Percentiles rank a stretch among this genome's conserved stretches.
Evolutionary conservation across 108 stramenopile genomes (phyloP).

Genomic region (Nitzschia inconspicua): DNA sequence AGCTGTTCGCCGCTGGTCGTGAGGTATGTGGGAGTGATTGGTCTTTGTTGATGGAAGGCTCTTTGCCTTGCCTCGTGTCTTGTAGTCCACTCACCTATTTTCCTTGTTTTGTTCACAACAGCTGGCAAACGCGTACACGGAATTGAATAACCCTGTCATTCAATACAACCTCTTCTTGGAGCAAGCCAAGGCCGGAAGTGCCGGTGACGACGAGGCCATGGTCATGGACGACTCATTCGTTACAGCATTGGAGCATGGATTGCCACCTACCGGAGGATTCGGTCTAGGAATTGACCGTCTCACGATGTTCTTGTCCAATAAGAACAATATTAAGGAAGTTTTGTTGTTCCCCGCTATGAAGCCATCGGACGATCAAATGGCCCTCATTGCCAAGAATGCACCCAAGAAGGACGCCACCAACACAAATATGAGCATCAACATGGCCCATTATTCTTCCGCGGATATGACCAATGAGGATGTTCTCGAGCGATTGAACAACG

Average conservation of each 20-base stretch:
- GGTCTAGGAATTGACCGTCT: conserved; percentile 98
- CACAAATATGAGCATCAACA: conserved; percentile 18
- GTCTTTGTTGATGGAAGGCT: no score
- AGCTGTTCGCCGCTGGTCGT: conserved; percentile 96
- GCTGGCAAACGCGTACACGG: conserved; percentile 99
- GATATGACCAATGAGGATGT: conserved; percentile 31
- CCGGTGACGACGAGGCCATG: conserved; percentile 99
- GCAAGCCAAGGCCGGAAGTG: conserved; percentile 91
- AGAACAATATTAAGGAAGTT: conserved; percentile 99
- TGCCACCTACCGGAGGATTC: conserved; percentile 99
- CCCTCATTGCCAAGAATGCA: conserved; percentile 54
- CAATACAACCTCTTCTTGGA: conserved; percentile 94
- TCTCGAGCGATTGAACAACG: conserved; percentile 26
- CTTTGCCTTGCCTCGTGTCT: conserved; percentile 1
- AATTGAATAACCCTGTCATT: conserved; percentile 97
- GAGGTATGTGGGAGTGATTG: conserved; percentile 62
- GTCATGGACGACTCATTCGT: conserved; percentile 96
- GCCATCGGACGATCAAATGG: conserved; percentile 88
- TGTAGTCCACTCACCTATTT: conserved; percentile 3
- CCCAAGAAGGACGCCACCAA: conserved; percentile 51
- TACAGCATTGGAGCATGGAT: conserved; percentile 95
- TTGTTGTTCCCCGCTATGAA: conserved; percentile 99
- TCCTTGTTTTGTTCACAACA: conserved; percentile 32
- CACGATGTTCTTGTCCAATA: conserved; percentile 99
- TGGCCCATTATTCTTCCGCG: conserved; percentile 12